Percentiles rank a stretch among this genome's conserved stretches.
Conservation (phyloP, 306 rosid species). For the Rubus idaeus region DNA sequence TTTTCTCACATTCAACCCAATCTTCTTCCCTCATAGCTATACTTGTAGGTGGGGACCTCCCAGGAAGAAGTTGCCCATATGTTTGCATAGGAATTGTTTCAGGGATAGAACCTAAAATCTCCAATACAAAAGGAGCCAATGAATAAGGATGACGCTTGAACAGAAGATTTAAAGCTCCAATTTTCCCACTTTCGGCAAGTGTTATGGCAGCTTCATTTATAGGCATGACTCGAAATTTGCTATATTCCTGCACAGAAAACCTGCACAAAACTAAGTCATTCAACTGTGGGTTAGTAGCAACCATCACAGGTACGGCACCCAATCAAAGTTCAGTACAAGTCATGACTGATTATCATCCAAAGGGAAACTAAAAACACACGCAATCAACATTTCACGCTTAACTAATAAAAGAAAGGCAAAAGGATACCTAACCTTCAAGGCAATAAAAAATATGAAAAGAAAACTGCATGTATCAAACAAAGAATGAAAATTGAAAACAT, state of each 20-base stretch:
- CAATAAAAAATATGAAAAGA: neutral
- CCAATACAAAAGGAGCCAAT: slow-evolving; percentile 63
- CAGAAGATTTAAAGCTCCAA: slow-evolving; percentile 86
- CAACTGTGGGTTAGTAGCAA: slow-evolving; percentile 56
- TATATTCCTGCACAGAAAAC: slow-evolving; percentile 94
- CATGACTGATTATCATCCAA: slow-evolving; percentile 6
- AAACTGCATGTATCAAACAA: neutral
- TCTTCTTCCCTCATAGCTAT: slow-evolving; percentile 81
- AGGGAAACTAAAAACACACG: neutral
- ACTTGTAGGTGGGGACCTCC: slow-evolving; percentile 74
- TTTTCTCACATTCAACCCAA: slow-evolving; percentile 97
- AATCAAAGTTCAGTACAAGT: slow-evolving; percentile 21
- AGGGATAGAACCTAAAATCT: slow-evolving; percentile 80
- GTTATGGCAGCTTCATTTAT: slow-evolving; percentile 66
- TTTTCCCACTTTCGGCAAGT: slow-evolving; percentile 91
- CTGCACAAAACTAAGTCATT: slow-evolving; percentile 79
- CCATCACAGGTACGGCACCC: slow-evolving; percentile 37
- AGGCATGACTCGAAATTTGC: slow-evolving; percentile 80
- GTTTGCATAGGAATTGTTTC: slow-evolving; percentile 89
- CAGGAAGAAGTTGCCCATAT: slow-evolving; percentile 95
- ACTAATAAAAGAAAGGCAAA: neutral
- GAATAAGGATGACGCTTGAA: slow-evolving; percentile 95
- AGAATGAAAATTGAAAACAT: neutral
- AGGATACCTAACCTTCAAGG: neutral
- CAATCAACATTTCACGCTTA: neutral